Conservation (phyloP, 768 basidiomycete species). For the Lactifluus hygrophoroides region DNA sequence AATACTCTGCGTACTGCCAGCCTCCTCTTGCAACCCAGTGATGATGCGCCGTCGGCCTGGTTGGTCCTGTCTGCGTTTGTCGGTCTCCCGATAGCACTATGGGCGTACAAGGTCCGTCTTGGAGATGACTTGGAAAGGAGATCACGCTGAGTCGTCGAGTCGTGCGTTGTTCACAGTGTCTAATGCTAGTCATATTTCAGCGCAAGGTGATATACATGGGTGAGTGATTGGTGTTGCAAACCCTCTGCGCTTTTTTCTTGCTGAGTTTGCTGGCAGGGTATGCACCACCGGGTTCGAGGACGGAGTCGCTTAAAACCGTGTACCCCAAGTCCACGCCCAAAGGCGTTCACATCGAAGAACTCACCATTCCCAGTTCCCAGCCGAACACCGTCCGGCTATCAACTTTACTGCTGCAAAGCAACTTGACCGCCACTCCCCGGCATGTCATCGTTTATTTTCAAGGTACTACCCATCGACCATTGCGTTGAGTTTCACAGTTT, state of each 20-base stretch:
- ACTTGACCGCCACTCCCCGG: neutral
- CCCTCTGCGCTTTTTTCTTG: neutral
- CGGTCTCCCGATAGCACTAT: conserved; percentile 17
- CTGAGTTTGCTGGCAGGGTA: conserved; percentile 26
- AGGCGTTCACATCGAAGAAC: conserved; percentile 25
- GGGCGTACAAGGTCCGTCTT: conserved; percentile 19
- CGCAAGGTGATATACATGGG: conserved; percentile 45
- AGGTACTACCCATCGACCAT: conserved; percentile 22
- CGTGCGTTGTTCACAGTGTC: conserved; percentile 27
- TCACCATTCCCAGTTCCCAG: conserved; percentile 22
- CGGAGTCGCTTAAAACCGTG: conserved; percentile 27
- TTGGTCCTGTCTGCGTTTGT: conserved; percentile 12
- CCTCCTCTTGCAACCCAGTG: conserved; percentile 12
- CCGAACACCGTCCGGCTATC: conserved; percentile 20
- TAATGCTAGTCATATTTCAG: conserved; percentile 41
- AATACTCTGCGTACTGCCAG: neutral
- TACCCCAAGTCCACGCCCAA: conserved; percentile 19
- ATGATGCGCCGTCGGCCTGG: conserved; percentile 11
- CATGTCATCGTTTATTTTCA: conserved; percentile 31
- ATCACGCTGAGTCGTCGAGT: neutral
- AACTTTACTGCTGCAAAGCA: conserved; percentile 24
- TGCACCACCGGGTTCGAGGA: conserved; percentile 33
- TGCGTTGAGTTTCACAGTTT: neutral
- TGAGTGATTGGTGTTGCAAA: conserved; percentile 20
- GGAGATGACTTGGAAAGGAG: neutral